Evolutionary conservation across 306 rosid genomes (phyloP), one percentile per base, ranked within the genome.

Genomic region (Rubus parviflorus): DNA sequence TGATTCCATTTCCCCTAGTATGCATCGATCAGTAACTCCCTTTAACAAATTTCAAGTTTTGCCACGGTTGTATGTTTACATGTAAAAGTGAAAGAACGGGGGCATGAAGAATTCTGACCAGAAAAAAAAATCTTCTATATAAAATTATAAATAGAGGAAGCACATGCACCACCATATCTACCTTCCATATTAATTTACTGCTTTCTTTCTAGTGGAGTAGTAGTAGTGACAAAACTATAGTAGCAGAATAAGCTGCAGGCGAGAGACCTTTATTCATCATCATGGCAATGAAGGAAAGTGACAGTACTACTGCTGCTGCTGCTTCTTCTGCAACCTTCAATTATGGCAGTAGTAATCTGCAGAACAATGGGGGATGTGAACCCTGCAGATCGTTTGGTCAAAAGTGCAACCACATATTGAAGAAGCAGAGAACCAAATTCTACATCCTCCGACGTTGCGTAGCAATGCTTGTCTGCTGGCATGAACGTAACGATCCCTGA

Each of bases 401-500:
- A 68, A 91, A 89, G 82, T 87, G 94, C 71, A 83, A 85, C 63
- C 94, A 83, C 48, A 22, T 89, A 22, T 89, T 92, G 88, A 86
- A 92, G 96, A 90, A 92, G 84, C 97, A 92, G 79, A 60, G 97
- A 41, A 90, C 97, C 0, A 92, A 90, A 70, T 90, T 90, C 90
- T 92, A 92, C 89, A 92, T 92, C 79, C 88, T 92, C 81, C 89
- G 97, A 22, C 97, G 97, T 9, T 92, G 97, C 76, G 70, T 92
- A 22, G 93, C 93, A 16, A 87, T 92, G 96, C 97, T 92, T 12
- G 79, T 92, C 72, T 92, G 97, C 63, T 88, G 87, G 89, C 97
- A 84, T 40, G 97, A 92, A 51, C 92, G 93, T 11, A 81, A 72
- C 0, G 93, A 91, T 11, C 79, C 81, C 54, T 54, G 65, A 37